A percentile compares a stretch with the other conserved stretches of the same genome.
Conservation (phyloP, 2,329 filamentous ascomycete species). For the Conoideocrella luteorostrata region DNA sequence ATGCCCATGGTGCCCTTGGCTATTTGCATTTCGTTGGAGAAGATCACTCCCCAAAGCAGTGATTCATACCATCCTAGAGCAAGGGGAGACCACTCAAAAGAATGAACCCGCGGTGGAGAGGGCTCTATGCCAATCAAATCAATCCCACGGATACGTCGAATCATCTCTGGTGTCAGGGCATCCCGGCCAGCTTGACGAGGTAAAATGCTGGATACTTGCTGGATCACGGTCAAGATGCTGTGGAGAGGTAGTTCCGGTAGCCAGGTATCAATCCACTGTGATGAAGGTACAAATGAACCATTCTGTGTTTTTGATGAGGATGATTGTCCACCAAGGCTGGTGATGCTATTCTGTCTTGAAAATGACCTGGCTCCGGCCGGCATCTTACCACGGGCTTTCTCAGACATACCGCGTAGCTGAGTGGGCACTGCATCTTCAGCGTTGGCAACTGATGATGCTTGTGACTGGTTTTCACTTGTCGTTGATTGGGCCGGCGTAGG, state of each 20-base stretch:
- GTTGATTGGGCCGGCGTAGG: constrained; percentile 58
- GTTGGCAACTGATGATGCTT: constrained; percentile 61
- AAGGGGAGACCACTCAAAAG: constrained; percentile 89
- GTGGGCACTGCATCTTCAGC: constrained; percentile 73
- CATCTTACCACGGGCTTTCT: constrained; percentile 95
- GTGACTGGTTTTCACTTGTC: constrained; percentile 55
- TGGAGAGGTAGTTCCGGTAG: constrained; percentile 86
- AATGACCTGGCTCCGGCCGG: constrained; percentile 77
- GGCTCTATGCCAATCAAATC: constrained; percentile 68
- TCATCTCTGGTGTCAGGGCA: constrained; percentile 35
- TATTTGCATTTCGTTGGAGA: constrained; percentile 82
- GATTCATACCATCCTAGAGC: constrained; percentile 95
- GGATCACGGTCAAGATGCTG: constrained; percentile 72
- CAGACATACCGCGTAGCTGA: constrained; percentile 87
- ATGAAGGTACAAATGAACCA: constrained; percentile 65
- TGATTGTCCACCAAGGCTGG: constrained; percentile 65
- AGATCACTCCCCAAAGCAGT: constrained; percentile 88
- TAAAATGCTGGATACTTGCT: constrained; percentile 55
- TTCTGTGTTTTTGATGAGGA: constrained; percentile 49
- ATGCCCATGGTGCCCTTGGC: constrained; percentile 82
- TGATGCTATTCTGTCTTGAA: constrained; percentile 83
- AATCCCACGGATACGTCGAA: constrained; percentile 52
- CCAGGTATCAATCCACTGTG: constrained; percentile 88
- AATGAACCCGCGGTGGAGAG: constrained; percentile 68
- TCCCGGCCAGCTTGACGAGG: constrained; percentile 42